These are phyloP conservation scores for Raffaelea ambrosiae DNA, from an alignment of 2,329 filamentous ascomycete genomes.

Conservation along the genomic window DNA sequence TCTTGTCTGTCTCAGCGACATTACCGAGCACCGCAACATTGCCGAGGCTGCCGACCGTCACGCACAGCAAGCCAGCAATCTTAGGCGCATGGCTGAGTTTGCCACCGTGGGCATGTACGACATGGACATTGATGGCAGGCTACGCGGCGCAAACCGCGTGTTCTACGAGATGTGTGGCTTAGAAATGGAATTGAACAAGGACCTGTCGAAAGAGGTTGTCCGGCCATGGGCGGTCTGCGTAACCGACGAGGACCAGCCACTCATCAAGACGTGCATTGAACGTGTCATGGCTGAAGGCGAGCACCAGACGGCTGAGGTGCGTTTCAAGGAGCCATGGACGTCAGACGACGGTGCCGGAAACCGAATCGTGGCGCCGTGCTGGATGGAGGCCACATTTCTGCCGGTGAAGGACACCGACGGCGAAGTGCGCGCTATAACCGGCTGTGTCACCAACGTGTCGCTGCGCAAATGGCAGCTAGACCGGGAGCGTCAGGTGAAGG, in stretches of 20 bases:
- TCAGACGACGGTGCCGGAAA: conserved; percentile 36
- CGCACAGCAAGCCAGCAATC: conserved; percentile 42
- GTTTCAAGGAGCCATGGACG: conserved; percentile 37
- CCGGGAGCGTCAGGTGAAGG: conserved; percentile 38
- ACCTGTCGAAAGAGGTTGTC: conserved; percentile 25
- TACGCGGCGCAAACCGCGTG: conserved; percentile 42
- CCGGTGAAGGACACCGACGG: conserved; percentile 39
- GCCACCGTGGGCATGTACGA: conserved; percentile 48
- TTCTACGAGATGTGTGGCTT: conserved; percentile 45
- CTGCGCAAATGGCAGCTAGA: conserved; percentile 43
- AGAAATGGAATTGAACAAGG: conserved; percentile 32
- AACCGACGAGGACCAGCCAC: conserved; percentile 32
- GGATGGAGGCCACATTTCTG: conserved; percentile 41
- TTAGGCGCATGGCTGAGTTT: conserved; percentile 45
- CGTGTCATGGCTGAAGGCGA: conserved; percentile 30
- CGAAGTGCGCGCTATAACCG: conserved; percentile 37
- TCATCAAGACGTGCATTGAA: conserved; percentile 30
- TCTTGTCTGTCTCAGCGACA: conserved; percentile 41
- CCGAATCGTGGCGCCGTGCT: conserved; percentile 33
- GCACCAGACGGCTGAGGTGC: conserved; percentile 37
- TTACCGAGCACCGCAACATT: conserved; percentile 40
- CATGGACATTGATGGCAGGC: conserved; percentile 39
- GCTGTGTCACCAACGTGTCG: conserved; percentile 40
- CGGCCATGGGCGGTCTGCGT: conserved; percentile 38
- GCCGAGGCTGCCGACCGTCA: conserved; percentile 39